A percentile compares a stretch with the other conserved stretches of the same genome.
Evolutionary conservation across 768 basidiomycete species (phyloP).

Genomic region (Cantharellus anzutake): DNA sequence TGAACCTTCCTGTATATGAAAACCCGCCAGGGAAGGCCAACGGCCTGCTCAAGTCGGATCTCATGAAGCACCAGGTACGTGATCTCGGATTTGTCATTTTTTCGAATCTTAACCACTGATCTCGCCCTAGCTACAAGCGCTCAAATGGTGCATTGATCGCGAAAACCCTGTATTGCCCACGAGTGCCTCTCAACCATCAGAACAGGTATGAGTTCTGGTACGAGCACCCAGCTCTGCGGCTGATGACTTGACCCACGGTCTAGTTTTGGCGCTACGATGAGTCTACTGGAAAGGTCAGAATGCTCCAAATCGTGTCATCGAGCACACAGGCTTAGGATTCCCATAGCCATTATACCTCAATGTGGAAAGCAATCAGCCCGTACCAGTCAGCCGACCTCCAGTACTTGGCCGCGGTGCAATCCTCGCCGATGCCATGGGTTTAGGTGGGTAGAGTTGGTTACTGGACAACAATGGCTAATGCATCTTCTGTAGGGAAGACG

Average conservation of each 20-base stretch:
- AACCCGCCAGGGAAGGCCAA: conserved; percentile 49
- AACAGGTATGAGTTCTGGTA: conserved; percentile 25
- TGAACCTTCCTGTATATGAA: conserved; percentile 49
- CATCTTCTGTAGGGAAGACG: conserved; percentile 50
- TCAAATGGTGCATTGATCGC: conserved; percentile 67
- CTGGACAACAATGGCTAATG: background rate
- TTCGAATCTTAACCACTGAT: background rate
- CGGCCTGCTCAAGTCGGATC: conserved; percentile 48
- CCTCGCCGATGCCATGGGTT: conserved; percentile 79
- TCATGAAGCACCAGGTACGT: conserved; percentile 65
- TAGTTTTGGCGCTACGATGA: conserved; percentile 47
- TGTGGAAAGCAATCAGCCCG: conserved; percentile 74
- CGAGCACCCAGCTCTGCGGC: background rate
- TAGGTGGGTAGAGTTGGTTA: conserved; percentile 18
- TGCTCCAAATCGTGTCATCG: background rate
- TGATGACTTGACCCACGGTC: background rate
- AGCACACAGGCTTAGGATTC: background rate
- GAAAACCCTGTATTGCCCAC: conserved; percentile 65
- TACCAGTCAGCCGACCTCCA: conserved; percentile 30
- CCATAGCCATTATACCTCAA: background rate
- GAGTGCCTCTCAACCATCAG: conserved; percentile 44
- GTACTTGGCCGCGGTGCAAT: conserved; percentile 66
- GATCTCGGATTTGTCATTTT: conserved; percentile 1
- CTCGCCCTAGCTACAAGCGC: conserved; percentile 44
- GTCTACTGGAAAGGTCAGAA: background rate